Base-by-base conservation (phyloP, 768 basidiomycete species). In the Lactifluus piperatus region DNA sequence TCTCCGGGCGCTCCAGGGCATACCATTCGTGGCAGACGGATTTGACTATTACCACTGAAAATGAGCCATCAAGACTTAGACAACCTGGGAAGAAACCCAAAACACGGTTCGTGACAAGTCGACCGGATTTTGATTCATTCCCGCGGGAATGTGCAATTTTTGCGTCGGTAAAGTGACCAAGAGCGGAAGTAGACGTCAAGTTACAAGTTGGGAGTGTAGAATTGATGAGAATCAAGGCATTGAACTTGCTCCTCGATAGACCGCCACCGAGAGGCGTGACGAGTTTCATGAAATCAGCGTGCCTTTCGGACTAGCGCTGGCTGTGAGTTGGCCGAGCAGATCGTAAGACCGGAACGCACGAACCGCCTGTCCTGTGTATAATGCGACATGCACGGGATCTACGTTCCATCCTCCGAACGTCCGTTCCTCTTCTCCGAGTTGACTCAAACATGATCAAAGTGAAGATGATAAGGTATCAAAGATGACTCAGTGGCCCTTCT, bases 281-380 rank as follows among this genome's bases (percentile, higher is more conserved):
- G 20, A 60, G 54, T 52, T 63, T 51, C 58, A 63, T 63, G 62
- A 63, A 63, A 63, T 61, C 62, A 63, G 62, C 62, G 62, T 60
- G 53, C 58, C 54, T 51, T 43, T 51, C 62, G 62, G 62, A 51
- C 43, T 34, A 45, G 53, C 50, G 45, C 58, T 59, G 7, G 53
- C 54, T 54, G 62, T 51, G 53, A 22, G 45, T 53, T 59, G 10
- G 53, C 54, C 58, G 62, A 55, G 53, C 29, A 55, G 54, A 55
- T 60, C 58, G 54, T 45, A 49, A 36, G 43, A 60, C 58, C 58
- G 60, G 60, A 56, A 56, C 27, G 59, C 54, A 56, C 49, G 32
- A 56, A 27, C 36, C 43, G 36, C 48, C 54, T 39, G 47, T 44
- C 37, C 52, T 30, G 34, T 27, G 32, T 26, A 34, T n/a, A 32